These are phyloP conservation scores for Anethum foeniculum DNA, from an alignment of 140 eudicot species.

Conservation along the genomic window DNA sequence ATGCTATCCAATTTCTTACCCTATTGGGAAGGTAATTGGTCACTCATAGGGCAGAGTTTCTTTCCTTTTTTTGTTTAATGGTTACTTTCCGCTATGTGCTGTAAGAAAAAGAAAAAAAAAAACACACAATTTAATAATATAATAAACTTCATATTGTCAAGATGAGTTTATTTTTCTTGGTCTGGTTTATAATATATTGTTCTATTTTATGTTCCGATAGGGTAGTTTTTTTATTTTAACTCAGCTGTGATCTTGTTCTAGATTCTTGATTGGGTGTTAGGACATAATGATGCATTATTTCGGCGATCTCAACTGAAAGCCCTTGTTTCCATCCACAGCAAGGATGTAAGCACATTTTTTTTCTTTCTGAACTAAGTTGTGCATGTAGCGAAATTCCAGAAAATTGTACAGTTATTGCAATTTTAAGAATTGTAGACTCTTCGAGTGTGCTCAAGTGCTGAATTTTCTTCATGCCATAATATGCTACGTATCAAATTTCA, in stretches of 20 bases:
- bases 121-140: not conserved
- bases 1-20: conserved; percentile 84
- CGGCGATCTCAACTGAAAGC: conserved; percentile 96
- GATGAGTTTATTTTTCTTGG: not conserved
- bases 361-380: not conserved
- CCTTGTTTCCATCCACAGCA: conserved; percentile 92
- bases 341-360: conserved; percentile 44
- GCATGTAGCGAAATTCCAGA: not conserved
- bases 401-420: not conserved
- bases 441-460: not conserved
- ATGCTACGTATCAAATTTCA: conserved; percentile 16
- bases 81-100: not conserved
- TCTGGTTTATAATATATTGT: not conserved
- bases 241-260: conserved; percentile 28
- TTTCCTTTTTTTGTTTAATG: not conserved
- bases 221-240: not conserved
- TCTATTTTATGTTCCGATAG: not conserved
- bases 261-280: conserved; percentile 78
- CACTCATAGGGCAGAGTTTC: not conserved
- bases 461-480: conserved; percentile 6
- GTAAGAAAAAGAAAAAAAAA: not conserved
- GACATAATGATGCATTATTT: conserved; percentile 85
- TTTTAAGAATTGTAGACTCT: not conserved
- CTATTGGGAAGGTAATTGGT: conserved; percentile 71
- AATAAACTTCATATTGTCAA: not conserved